phyloP scores from a whole-genome alignment of 257 asterid species.

The Nicotiana paniculata region DNA sequence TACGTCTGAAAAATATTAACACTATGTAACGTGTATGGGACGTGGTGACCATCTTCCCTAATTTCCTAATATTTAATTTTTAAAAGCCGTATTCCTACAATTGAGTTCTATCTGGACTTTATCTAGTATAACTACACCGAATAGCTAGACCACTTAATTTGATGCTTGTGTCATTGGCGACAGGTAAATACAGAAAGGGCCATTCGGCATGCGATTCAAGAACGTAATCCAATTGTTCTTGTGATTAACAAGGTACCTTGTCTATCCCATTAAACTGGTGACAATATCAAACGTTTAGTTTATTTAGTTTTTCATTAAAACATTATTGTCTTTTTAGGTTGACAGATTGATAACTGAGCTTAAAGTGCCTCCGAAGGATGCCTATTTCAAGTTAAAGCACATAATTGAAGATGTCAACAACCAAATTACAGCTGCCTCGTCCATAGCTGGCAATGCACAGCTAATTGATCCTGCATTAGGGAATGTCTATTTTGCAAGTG shows the following conservation, averaged over 20 bases:
- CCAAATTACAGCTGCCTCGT: slow-evolving; percentile 73
- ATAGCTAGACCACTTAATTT: not conserved
- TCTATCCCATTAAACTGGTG: slow-evolving; percentile 3
- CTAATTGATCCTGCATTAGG: slow-evolving; percentile 77
- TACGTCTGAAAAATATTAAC: not conserved
- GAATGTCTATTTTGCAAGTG: slow-evolving; percentile 94
- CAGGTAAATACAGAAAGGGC: slow-evolving; percentile 96
- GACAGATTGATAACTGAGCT: slow-evolving; percentile 92
- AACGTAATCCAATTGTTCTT: slow-evolving; percentile 74
- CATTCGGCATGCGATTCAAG: slow-evolving; percentile 85
- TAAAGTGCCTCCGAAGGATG: slow-evolving; percentile 92
- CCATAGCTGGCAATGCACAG: slow-evolving; percentile 90
- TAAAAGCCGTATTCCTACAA: not conserved
- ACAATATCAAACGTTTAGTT: not conserved
- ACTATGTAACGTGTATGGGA: not conserved
- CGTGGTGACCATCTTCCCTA: too few species aligned
- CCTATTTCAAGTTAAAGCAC: slow-evolving; percentile 88
- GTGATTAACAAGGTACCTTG: slow-evolving; percentile 82
- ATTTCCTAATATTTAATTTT: not conserved
- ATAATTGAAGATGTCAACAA: slow-evolving; percentile 79
- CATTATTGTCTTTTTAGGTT: slow-evolving; percentile 37
- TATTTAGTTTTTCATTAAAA: too few species aligned
- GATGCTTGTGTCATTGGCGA: slow-evolving; percentile 4
- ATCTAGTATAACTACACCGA: not conserved
- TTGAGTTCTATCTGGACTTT: not conserved